Percentiles rank a stretch among this genome's conserved stretches.
These are phyloP conservation scores for Thyridium curvatum DNA, from an alignment of 2,329 filamentous ascomycete species.

Conservation along the genomic window DNA sequence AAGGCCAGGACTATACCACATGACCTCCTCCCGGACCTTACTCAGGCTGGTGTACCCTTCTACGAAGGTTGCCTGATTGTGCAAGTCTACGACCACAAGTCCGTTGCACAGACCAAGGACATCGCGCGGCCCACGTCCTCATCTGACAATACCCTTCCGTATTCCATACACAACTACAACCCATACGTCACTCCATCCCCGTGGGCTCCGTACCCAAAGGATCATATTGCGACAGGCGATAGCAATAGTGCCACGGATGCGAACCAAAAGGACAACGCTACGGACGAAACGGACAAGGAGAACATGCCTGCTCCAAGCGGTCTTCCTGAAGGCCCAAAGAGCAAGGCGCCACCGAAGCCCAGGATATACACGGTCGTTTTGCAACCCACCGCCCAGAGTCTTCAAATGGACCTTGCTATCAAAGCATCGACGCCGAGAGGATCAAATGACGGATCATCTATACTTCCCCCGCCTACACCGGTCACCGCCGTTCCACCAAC, in stretches of 20 bases:
- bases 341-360: slow-evolving; percentile 46
- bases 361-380: slow-evolving; percentile 74
- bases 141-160: slow-evolving; percentile 58
- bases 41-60: slow-evolving; percentile 66
- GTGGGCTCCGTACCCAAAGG: slow-evolving; percentile 67
- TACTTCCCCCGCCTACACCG: slow-evolving; percentile 62
- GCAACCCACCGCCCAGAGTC: slow-evolving; percentile 71
- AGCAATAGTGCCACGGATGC: slow-evolving; percentile 16
- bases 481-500: slow-evolving; percentile 53
- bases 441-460: slow-evolving; percentile 15
- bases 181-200: slow-evolving; percentile 85
- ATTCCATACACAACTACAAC: slow-evolving; percentile 90
- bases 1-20: slow-evolving; percentile 74
- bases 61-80: slow-evolving; percentile 96
- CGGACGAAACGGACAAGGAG: slow-evolving; percentile 46
- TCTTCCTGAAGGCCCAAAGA: slow-evolving; percentile 36
- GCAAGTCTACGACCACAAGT: slow-evolving; percentile 83
- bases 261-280: slow-evolving; percentile 29
- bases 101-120: slow-evolving; percentile 53
- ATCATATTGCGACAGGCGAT: slow-evolving; percentile 23
- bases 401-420: slow-evolving; percentile 70
- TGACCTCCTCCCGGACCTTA: slow-evolving; percentile 76
- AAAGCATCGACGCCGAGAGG: slow-evolving; percentile 65
- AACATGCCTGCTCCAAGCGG: slow-evolving; percentile 48
- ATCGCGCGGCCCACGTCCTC: slow-evolving; percentile 45